A percentile compares a stretch with the other conserved stretches of the same genome.
These are phyloP conservation scores for Eimeria falciformis DNA, from an alignment of 169 alveolate genomes.

Conservation along the genomic window DNA sequence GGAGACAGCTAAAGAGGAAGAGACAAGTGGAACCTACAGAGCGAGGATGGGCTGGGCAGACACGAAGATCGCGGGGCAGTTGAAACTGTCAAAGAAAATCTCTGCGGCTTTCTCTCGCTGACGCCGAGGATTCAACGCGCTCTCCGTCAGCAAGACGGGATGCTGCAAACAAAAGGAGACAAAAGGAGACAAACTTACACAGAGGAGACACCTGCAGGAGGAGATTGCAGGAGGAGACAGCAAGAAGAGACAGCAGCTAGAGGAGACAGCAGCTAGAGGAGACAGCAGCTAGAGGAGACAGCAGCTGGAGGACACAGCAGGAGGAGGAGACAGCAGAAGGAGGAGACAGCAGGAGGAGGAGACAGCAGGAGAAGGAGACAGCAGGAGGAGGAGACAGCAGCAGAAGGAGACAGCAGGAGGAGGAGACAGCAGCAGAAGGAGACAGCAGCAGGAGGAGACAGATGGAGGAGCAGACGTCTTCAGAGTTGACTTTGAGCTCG, in stretches of 20 bases:
- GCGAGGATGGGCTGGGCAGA: slow-evolving; percentile 95
- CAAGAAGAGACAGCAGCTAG: slow-evolving; percentile 4
- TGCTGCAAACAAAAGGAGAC: slow-evolving; percentile 84
- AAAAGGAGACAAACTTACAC: no score
- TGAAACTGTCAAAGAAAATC: slow-evolving; percentile 93
- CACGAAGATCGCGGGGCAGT: slow-evolving; percentile 80
- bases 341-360: no score
- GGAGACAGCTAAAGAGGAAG: background rate
- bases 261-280: no score
- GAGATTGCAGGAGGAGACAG: background rate
- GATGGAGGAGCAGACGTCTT: slow-evolving; percentile 85
- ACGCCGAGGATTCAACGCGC: slow-evolving; percentile 98
- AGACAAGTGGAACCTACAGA: slow-evolving; percentile 12
- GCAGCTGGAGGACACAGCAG: background rate
- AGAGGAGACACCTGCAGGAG: no score
- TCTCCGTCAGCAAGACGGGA: slow-evolving; percentile 98
- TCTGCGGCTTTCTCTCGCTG: slow-evolving; percentile 98
- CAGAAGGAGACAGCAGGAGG: background rate
- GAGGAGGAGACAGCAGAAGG: slow-evolving; percentile 24
- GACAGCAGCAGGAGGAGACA: slow-evolving; percentile 72
- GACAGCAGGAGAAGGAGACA: no score
- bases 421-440: background rate
- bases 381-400: background rate
- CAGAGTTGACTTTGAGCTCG: slow-evolving; percentile 97
- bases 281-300: background rate